Conservation (phyloP, 805 yeast species). For the Barnettozyma sp. region DNA sequence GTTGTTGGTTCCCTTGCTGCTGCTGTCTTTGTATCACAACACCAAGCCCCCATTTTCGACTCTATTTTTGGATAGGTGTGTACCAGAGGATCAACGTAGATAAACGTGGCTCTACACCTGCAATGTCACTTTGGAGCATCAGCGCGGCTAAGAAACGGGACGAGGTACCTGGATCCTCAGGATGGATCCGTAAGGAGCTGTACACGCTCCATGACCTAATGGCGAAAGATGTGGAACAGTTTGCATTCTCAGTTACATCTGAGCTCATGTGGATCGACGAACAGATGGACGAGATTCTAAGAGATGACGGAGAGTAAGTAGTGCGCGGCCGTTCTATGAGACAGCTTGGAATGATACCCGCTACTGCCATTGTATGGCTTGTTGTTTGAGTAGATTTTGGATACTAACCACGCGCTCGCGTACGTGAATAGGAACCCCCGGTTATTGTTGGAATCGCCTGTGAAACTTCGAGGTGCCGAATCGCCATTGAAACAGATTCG, state of each 20-base stretch:
- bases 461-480: conserved; percentile 19
- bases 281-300: conserved; percentile 32
- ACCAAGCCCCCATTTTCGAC: too few species aligned
- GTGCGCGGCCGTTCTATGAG: too few species aligned
- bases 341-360: too few species aligned
- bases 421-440: conserved; percentile 23
- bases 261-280: conserved; percentile 37
- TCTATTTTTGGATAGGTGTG: too few species aligned
- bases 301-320: conserved; percentile 22
- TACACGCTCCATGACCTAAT: conserved; percentile 33
- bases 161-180: conserved; percentile 43
- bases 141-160: conserved; percentile 24
- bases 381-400: conserved; percentile 3
- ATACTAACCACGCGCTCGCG: too few species aligned
- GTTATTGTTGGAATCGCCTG: conserved; percentile 23
- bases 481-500: conserved; percentile 25
- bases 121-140: conserved; percentile 27
- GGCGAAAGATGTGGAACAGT: conserved; percentile 31
- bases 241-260: conserved; percentile 33
- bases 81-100: too few species aligned
- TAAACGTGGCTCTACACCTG: not conserved
- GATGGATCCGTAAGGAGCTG: conserved; percentile 43
- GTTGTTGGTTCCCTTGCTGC: too few species aligned
- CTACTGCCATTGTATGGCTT: too few species aligned
- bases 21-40: too few species aligned